Conservation (phyloP, 108 stramenopile species). For the Pelagomonas calceolata region DNA sequence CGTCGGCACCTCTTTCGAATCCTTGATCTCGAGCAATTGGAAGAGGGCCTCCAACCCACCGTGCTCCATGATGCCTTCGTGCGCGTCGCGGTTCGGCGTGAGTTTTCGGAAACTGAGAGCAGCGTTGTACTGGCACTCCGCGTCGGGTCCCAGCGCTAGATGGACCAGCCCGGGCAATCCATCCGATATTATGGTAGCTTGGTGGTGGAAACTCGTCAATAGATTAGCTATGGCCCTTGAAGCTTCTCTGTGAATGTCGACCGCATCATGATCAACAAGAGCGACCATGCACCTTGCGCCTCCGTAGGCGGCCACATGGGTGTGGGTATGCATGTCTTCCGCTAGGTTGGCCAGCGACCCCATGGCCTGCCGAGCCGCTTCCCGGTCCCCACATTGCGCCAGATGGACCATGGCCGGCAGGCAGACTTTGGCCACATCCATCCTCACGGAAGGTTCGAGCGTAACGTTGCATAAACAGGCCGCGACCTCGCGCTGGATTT, state of each 20-base stretch:
- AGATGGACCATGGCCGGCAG: conserved; percentile 38
- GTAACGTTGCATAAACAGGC: conserved; percentile 57
- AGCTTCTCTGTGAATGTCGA: conserved; percentile 64
- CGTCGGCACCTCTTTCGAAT: conserved; percentile 31
- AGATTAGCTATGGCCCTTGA: conserved; percentile 58
- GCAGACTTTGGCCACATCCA: conserved; percentile 41
- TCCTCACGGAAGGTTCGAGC: conserved; percentile 40
- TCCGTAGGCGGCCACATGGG: conserved; percentile 26
- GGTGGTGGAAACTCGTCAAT: conserved; percentile 48
- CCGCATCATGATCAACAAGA: conserved; percentile 34
- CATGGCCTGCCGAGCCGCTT: conserved; percentile 53
- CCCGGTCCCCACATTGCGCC: conserved; percentile 41
- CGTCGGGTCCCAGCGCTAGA: conserved; percentile 39
- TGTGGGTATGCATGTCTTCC: conserved; percentile 61
- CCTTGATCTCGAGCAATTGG: conserved; percentile 37
- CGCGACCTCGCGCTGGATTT: conserved; percentile 61
- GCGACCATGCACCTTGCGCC: conserved; percentile 37
- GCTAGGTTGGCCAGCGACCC: conserved; percentile 61
- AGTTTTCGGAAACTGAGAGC: conserved; percentile 61
- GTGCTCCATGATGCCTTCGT: conserved; percentile 30
- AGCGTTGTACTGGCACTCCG: conserved; percentile 60
- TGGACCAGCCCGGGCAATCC: conserved; percentile 48
- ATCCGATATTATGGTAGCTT: conserved; percentile 41
- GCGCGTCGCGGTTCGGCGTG: conserved; percentile 41
- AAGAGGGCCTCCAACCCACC: conserved; percentile 49